Conservation (phyloP, 495 filamentous ascomycete species). For the Neurospora sublineolata region DNA sequence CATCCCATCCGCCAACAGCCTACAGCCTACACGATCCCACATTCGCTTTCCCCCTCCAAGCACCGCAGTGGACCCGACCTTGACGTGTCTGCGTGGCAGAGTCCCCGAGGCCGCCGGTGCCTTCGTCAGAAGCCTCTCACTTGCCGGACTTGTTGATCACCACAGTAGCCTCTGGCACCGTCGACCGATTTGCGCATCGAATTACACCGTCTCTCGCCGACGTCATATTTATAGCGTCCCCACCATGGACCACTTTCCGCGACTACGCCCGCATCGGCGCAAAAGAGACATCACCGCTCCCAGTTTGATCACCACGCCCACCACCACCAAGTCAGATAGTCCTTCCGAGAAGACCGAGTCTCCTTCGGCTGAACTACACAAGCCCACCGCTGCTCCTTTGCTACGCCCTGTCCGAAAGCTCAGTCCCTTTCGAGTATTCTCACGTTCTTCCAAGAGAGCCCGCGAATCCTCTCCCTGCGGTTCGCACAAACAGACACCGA, state of each 20-base stretch:
- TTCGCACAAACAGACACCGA: conserved; percentile 19
- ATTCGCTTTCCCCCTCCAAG: background rate
- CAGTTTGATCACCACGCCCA: conserved; percentile 11
- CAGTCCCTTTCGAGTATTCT: conserved; percentile 22
- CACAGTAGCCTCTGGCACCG: background rate
- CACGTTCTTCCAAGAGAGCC: conserved; percentile 28
- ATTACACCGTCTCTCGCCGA: background rate
- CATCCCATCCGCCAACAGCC: background rate
- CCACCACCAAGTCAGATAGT: background rate
- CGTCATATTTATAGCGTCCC: background rate
- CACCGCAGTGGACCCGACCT: background rate
- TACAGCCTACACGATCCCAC: background rate
- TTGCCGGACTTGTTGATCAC: background rate
- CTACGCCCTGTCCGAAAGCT: conserved; percentile 17
- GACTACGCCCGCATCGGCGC: conserved; percentile 16
- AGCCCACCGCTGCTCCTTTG: background rate
- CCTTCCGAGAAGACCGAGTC: conserved; percentile 12
- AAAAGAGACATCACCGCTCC: conserved; percentile 14
- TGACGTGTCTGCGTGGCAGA: background rate
- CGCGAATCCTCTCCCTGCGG: conserved; percentile 29
- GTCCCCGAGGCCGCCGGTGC: background rate
- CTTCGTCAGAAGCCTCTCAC: background rate
- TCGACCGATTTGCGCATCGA: background rate
- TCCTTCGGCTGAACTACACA: background rate
- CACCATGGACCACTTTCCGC: conserved; percentile 17